These are phyloP conservation scores for Raphanus raphanistrum DNA, from an alignment of 345 rosid genomes.

Conservation along the genomic window DNA sequence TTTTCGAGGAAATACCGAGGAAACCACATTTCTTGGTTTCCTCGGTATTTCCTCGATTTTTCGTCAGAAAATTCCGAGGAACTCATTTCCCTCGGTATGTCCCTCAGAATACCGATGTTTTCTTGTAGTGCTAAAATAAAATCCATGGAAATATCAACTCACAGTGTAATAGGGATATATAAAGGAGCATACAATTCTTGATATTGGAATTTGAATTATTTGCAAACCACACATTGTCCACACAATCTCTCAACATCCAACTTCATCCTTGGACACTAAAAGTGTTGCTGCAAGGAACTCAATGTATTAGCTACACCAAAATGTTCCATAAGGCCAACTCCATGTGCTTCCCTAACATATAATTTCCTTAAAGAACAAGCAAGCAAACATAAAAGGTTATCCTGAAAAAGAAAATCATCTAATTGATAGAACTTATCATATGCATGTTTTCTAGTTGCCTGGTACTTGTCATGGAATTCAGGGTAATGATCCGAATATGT, in stretches of 20 bases:
- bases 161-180: background rate
- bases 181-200: background rate
- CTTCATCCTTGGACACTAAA: too few relatives aligned
- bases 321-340: background rate
- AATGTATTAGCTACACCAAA: background rate
- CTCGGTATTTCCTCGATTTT: too few relatives aligned
- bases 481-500: background rate
- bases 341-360: background rate
- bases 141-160: background rate
- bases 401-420: background rate
- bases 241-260: background rate
- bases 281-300: too few relatives aligned
- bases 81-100: too few relatives aligned
- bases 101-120: too few relatives aligned
- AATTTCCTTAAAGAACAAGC: background rate
- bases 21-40: too few relatives aligned
- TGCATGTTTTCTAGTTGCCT: background rate
- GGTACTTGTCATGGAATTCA: background rate
- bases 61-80: too few relatives aligned
- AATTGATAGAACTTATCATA: background rate
- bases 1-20: too few relatives aligned
- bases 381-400: background rate
- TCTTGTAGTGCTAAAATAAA: too few relatives aligned
- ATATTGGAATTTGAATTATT: background rate
- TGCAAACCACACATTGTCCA: background rate